Base-by-base conservation (phyloP, 495 filamentous ascomycete genomes). In the Lophiostoma macrostomum region DNA sequence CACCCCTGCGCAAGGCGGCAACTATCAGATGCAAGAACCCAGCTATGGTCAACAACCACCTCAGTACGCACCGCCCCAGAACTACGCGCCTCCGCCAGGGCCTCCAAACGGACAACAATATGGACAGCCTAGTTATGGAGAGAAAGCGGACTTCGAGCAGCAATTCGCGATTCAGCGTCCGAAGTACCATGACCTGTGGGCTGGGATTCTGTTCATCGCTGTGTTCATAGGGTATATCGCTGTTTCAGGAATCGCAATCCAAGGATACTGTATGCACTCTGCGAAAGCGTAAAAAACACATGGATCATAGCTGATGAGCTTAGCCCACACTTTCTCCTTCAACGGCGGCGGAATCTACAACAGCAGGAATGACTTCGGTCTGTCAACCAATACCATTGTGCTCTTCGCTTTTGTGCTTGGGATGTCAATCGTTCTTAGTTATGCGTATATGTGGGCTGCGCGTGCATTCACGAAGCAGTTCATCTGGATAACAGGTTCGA, bases 151-250 rank as follows among this genome's bases (percentile, higher is more conserved):
- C 13, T 96, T 91, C 60, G 82, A 91, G 13, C 77, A 95, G 63
- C 78, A 80, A 0, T 96, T 96, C 71, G 82, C 80, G 67, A 64
- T 96, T 30, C 78, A 88, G 48, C 81, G 81, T 50, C 90, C 90
- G 11, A 94, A 93, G 63, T 95, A 76, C 67, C 86, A 96, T 61
- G 91, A 96, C 62, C 45, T 89, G 5, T 95, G 90, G 90, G 90
- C 90, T 4, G 88, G 84, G 14, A 70, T 94, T 39, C 69, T 95
- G 81, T 81, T 96, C 61, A 73, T 95, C 45, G 67, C 79, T 7
- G 82, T 85, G 3, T 87, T 85, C 63, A 71, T 81, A 4, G 90
- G 90, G 29, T 95, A 87, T 58, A 79, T 80, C 13, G 88, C 82
- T 1, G 81, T 95, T 12, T 89, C 85, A 4, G 91, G 79, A 1